A percentile compares a stretch with the other conserved stretches of the same genome.
These are phyloP conservation scores for Colletotrichum melonis DNA, from an alignment of 2,329 filamentous ascomycete genomes.

Conservation along the genomic window DNA sequence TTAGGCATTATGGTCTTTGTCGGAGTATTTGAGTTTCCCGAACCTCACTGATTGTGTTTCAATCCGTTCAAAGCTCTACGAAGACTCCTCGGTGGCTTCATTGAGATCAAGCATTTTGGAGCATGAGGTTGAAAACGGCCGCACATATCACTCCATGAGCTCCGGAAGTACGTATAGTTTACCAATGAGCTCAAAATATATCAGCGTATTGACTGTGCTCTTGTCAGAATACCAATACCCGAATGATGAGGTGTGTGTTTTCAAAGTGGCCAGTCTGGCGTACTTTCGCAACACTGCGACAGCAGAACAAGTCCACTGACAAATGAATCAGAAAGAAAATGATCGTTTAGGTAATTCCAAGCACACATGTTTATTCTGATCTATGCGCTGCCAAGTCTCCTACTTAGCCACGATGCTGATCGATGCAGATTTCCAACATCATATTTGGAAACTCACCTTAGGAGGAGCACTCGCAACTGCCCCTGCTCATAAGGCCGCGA, in stretches of 20 bases:
- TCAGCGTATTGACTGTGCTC: background rate
- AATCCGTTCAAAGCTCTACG: background rate
- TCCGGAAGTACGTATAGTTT: background rate
- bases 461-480: slow-evolving; percentile 42
- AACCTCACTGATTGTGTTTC: too few species aligned
- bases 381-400: too few species aligned
- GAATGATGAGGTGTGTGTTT: slow-evolving; percentile 40
- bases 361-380: background rate
- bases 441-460: slow-evolving; percentile 45
- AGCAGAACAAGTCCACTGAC: background rate
- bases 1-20: too few species aligned
- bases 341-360: slow-evolving; percentile 39
- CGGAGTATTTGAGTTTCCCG: too few species aligned
- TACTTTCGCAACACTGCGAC: too few species aligned
- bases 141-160: slow-evolving; percentile 48
- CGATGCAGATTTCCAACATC: slow-evolving; percentile 47
- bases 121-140: slow-evolving; percentile 49
- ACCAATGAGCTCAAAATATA: background rate
- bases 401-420: too few species aligned
- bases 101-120: slow-evolving; percentile 46
- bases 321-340: slow-evolving; percentile 41
- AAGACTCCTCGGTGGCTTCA: background rate
- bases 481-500: slow-evolving; percentile 40
- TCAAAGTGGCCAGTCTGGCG: background rate
- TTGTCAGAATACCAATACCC: slow-evolving; percentile 39